Conservation (phyloP, 345 rosid genomes). For the Salix purpurea region DNA sequence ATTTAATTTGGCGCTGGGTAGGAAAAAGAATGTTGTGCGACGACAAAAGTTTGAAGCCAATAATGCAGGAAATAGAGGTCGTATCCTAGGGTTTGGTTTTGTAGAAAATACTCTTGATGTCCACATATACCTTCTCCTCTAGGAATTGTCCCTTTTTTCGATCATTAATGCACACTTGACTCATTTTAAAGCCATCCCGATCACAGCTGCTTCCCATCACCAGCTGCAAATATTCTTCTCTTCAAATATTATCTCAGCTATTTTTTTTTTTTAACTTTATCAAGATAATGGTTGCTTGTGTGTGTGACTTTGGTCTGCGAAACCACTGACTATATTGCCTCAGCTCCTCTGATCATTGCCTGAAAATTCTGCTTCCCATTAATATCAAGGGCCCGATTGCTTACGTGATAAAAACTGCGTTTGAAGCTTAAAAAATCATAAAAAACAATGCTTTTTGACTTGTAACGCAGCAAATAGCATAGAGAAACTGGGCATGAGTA, state of each 20-base stretch:
- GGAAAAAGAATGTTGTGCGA: constrained; percentile 1
- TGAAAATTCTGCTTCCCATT: background rate
- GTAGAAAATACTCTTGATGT: background rate
- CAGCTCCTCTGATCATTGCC: background rate
- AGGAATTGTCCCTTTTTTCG: background rate
- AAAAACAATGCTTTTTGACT: too few species aligned
- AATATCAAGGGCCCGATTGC: too few species aligned
- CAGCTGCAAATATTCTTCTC: background rate
- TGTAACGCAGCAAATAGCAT: too few species aligned
- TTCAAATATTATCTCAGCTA: background rate
- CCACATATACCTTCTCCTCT: background rate
- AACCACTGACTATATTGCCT: background rate
- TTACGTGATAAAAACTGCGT: too few species aligned
- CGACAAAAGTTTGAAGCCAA: background rate
- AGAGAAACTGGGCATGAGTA: too few species aligned
- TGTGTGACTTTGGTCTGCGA: background rate
- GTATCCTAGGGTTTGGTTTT: background rate
- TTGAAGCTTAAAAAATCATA: too few species aligned
- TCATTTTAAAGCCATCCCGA: background rate
- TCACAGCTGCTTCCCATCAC: background rate
- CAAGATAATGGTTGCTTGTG: background rate
- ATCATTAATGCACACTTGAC: constrained; percentile 11
- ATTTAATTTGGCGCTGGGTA: background rate
- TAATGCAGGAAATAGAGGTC: background rate
- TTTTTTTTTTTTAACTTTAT: background rate